These are phyloP conservation scores for Colletotrichum sp. DNA, from an alignment of 2,329 filamentous ascomycete species.

Conservation along the genomic window DNA sequence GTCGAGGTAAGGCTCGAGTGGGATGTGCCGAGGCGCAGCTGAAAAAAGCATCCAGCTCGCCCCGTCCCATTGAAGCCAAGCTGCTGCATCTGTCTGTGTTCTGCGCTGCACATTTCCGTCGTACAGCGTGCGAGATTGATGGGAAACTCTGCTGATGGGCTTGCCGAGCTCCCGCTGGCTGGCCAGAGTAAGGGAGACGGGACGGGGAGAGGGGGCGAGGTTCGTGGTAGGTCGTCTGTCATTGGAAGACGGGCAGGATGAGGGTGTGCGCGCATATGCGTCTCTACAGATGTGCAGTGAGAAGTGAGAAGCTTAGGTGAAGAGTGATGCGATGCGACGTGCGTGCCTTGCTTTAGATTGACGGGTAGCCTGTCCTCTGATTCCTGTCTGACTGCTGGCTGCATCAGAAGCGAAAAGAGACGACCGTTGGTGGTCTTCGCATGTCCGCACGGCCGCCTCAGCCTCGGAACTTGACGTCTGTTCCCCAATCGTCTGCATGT, in stretches of 20 bases:
- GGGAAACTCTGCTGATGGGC: conserved; percentile 4
- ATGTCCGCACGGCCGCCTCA: neutral
- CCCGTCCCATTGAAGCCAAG: neutral
- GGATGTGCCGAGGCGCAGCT: neutral
- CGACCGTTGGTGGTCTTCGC: neutral
- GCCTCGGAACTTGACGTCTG: conserved; percentile 1
- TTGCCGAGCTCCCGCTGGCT: neutral
- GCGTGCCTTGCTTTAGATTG: neutral
- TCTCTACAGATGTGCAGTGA: neutral
- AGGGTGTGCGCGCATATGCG: neutral
- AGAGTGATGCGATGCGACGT: neutral
- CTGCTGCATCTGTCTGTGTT: neutral
- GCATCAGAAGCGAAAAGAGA: conserved; percentile 3
- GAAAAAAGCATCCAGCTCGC: conserved; percentile 2
- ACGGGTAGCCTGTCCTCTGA: neutral
- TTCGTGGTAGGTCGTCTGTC: neutral
- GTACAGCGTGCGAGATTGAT: neutral
- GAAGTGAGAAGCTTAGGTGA: neutral
- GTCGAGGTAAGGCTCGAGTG: neutral
- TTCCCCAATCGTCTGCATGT: neutral
- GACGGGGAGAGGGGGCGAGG: neutral
- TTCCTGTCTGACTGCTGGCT: neutral
- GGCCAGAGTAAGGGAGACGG: neutral
- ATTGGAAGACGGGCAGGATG: neutral
- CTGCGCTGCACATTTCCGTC: neutral